Percentiles rank a stretch among this genome's conserved stretches.
These are phyloP conservation scores for Berberis thunbergii DNA, from an alignment of 164 flowering plant species.

Conservation along the genomic window DNA sequence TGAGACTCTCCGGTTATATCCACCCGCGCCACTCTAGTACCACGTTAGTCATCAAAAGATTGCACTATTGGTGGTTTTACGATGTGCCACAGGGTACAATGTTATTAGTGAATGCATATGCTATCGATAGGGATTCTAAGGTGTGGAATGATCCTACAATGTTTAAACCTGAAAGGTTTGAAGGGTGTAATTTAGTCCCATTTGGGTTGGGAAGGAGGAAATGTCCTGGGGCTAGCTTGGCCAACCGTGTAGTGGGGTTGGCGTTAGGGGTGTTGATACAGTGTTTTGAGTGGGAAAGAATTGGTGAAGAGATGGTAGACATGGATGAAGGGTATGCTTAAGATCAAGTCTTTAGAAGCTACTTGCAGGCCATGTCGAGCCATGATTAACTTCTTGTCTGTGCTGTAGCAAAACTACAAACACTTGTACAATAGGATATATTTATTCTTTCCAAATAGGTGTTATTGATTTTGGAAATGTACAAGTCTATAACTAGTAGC, in stretches of 20 bases:
- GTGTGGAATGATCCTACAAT: constrained; percentile 38
- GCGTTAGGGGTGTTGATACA: constrained; percentile 7
- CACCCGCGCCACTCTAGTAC: constrained; percentile 32
- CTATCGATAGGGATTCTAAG: constrained; percentile 38
- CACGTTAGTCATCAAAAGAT: constrained; percentile 30
- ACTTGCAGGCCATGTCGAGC: not conserved
- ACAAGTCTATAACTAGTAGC: too few relatives aligned
- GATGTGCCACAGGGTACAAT: constrained; percentile 33
- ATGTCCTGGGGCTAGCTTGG: constrained; percentile 18
- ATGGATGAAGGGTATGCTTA: constrained; percentile 10
- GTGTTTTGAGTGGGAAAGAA: constrained; percentile 8
- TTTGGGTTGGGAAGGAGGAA: constrained; percentile 20
- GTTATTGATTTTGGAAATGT: too few relatives aligned
- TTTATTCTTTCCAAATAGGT: too few relatives aligned
- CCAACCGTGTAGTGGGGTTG: constrained; percentile 1
- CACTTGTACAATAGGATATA: too few relatives aligned
- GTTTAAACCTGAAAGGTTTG: constrained; percentile 55
- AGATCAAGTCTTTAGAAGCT: not conserved
- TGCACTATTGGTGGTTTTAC: constrained; percentile 28
- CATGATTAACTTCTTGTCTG: not conserved
- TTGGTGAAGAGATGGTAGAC: constrained; percentile 8
- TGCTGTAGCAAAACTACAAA: not conserved
- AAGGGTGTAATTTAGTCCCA: constrained; percentile 11
- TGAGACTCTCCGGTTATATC: constrained; percentile 40
- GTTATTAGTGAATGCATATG: constrained; percentile 38